Conservation (phyloP, 2,329 filamentous ascomycete species). For the Calonectria hongkongensis region DNA sequence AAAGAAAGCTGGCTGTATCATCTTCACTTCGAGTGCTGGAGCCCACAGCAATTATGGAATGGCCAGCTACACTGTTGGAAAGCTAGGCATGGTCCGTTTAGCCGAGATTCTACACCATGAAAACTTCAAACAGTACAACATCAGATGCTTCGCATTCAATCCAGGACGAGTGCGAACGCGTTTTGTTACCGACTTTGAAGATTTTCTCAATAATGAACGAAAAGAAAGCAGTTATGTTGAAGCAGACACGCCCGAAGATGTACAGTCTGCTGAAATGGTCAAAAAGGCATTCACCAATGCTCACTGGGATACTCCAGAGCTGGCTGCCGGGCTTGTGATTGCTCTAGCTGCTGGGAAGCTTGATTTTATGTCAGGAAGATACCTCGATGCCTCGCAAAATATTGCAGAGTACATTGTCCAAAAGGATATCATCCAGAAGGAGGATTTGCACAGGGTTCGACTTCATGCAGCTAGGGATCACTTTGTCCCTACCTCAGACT, state of each 20-base stretch:
- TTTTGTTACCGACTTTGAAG: not conserved
- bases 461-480: not conserved
- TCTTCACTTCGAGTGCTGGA: not conserved
- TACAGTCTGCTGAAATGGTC: not conserved
- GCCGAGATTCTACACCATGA: not conserved
- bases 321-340: not conserved
- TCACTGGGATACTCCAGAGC: not conserved
- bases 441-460: not conserved
- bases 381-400: not conserved
- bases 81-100: not conserved
- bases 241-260: not conserved
- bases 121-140: not conserved
- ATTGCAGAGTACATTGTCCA: not conserved
- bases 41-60: not conserved
- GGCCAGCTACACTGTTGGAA: slow-evolving; percentile 1
- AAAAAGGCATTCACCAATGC: not conserved
- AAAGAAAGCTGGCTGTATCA: not conserved
- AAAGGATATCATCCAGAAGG: not conserved
- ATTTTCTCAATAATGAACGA: not conserved
- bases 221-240: not conserved
- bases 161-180: not conserved
- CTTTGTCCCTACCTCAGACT: not conserved
- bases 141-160: not conserved
- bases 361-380: not conserved
- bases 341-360: not conserved